Evolutionary conservation across 352 stramenopile species (phyloP), one percentile per base, ranked within the genome.

Genomic region (Phytophthora lateralis): DNA sequence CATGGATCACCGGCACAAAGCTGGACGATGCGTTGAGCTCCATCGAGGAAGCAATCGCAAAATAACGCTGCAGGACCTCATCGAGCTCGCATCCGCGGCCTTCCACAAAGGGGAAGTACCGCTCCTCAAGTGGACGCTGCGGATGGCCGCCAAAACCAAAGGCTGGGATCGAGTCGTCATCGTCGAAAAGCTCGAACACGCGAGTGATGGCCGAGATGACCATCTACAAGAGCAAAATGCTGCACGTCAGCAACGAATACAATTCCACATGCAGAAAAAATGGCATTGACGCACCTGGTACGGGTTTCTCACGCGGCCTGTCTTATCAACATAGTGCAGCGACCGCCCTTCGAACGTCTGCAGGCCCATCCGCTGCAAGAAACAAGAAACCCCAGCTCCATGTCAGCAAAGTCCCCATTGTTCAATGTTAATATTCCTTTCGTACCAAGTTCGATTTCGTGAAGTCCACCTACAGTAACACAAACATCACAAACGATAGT

Each of bases 191-290:
- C 62, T 90, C 82, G 34, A 95, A 75, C 14, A 90, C 85, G 7
- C 75, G 75, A 8, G 84, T 82, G 24, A 95, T 86, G 17, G 88
- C 69, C n/a, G 71, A 87, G 50, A 95, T 90, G 1, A 89, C 86
- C 15, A 61, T 81, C 82, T 92, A 37, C 24, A 59, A 26, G 12
- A 37, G n/a, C 26, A 14, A 45, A 45, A 18, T 12, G 27, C 18
- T 15, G 30, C 49, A 2, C 15, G 11, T 21, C n/a, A 53, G 15
- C 6, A 55, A 51, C 12, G 4, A 55, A n/a, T 9, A 4, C 29
- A 51, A 34, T 6, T 27, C 4, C 3, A 7, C 11, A 14, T 35
- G 26, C 26, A 6, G 15, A 14, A 35, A 14, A 35, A 42, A 21
- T 20, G 17, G 21, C 30, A 59, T 29, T 6, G 14, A 29, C 41